Percentiles rank a stretch among this genome's conserved stretches.
phyloP scores from a whole-genome alignment of 768 basidiomycete species.

The Phanerodontia chrysosporium region DNA sequence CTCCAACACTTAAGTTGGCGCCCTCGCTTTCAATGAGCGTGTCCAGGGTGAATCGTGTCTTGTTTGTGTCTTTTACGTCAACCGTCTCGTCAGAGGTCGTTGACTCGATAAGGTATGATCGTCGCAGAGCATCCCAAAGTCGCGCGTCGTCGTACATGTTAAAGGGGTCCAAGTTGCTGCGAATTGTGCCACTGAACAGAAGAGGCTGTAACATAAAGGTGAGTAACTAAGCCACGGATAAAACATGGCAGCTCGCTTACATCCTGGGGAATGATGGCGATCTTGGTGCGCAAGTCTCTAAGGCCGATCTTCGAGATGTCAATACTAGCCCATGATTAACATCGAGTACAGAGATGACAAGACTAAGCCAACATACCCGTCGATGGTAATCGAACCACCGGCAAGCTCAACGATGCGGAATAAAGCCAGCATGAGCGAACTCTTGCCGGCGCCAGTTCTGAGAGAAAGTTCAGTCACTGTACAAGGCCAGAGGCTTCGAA shows the following conservation, averaged over 20 bases:
- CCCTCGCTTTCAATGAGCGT: conserved; percentile 51
- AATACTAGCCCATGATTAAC: conserved; percentile 31
- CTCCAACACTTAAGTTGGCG: conserved; percentile 43
- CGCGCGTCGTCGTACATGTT: conserved; percentile 57
- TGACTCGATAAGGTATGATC: conserved; percentile 43
- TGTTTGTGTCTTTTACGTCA: conserved; percentile 16
- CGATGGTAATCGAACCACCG: conserved; percentile 56
- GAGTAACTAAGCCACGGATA: no score
- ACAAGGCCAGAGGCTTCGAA: background rate
- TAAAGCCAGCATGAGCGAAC: conserved; percentile 59
- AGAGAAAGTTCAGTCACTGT: background rate
- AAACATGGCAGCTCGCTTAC: no score
- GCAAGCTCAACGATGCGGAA: conserved; percentile 67
- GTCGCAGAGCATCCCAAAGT: conserved; percentile 70
- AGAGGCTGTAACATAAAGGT: conserved; percentile 36
- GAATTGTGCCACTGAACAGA: conserved; percentile 55
- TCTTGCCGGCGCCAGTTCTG: conserved; percentile 54
- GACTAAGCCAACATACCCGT: conserved; percentile 38
- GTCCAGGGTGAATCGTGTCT: conserved; percentile 45
- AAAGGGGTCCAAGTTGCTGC: conserved; percentile 55
- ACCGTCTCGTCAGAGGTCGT: conserved; percentile 6
- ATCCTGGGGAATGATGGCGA: conserved; percentile 69
- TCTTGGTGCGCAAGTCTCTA: conserved; percentile 51
- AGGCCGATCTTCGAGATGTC: conserved; percentile 71
- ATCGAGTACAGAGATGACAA: background rate